Evolutionary conservation across 768 basidiomycete species (phyloP).

Genomic region (Cystofilobasidium macerans): DNA sequence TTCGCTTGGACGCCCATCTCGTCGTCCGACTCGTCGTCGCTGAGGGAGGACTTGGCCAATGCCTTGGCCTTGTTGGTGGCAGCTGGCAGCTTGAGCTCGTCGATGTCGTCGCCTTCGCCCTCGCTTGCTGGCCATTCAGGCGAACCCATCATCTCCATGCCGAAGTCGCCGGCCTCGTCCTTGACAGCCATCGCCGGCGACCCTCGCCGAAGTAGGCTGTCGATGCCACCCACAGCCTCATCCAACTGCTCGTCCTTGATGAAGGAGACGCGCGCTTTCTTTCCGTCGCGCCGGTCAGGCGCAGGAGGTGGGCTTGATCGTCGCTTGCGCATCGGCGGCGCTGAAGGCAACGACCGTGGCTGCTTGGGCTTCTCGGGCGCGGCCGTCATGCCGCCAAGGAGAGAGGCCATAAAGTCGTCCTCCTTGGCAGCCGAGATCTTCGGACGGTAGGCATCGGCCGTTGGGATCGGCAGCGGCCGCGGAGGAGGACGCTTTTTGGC

Average conservation of each 20-base stretch:
- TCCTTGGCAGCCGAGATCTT: constrained; percentile 67
- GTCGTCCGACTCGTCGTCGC: constrained; percentile 24
- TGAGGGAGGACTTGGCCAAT: neutral
- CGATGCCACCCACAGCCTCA: constrained; percentile 37
- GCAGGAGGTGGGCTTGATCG: constrained; percentile 11
- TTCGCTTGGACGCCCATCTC: constrained; percentile 30
- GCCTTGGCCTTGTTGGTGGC: constrained; percentile 30
- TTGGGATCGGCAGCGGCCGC: constrained; percentile 38
- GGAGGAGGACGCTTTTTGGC: constrained; percentile 44
- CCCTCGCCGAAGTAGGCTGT: neutral
- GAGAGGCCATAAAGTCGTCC: constrained; percentile 71
- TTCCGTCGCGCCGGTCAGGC: constrained; percentile 12
- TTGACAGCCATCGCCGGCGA: constrained; percentile 24
- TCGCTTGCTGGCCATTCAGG: constrained; percentile 25
- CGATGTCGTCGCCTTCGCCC: constrained; percentile 32
- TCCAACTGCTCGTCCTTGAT: constrained; percentile 33
- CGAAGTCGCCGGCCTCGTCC: constrained; percentile 28
- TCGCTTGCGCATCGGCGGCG: constrained; percentile 16
- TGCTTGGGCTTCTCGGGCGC: neutral
- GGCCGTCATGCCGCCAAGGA: constrained; percentile 62
- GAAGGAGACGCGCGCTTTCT: neutral
- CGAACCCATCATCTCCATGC: constrained; percentile 29
- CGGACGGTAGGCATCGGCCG: constrained; percentile 71
- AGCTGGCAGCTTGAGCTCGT: constrained; percentile 27
- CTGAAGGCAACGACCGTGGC: neutral